These are phyloP conservation scores for Xylaria sp. DNA, from an alignment of 495 filamentous ascomycete species.

Conservation along the genomic window DNA sequence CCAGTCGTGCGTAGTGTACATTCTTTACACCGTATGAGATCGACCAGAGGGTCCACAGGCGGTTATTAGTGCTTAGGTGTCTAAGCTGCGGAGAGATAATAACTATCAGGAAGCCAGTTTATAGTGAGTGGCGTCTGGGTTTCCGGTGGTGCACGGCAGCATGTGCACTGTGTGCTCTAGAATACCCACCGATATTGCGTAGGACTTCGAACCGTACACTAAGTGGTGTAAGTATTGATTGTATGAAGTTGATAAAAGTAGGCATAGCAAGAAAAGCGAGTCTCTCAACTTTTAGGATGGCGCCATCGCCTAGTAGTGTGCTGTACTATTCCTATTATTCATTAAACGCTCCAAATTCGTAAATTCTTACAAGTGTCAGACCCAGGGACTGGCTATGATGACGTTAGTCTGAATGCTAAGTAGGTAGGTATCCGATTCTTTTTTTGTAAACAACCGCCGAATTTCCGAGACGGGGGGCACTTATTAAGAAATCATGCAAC, in stretches of 20 bases:
- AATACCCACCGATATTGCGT: too few species aligned
- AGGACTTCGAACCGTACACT: background rate
- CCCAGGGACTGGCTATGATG: constrained; percentile 11
- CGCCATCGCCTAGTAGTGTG: background rate
- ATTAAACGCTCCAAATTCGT: background rate
- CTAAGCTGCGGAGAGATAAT: background rate
- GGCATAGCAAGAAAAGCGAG: background rate
- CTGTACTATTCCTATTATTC: background rate
- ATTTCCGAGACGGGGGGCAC: constrained; percentile 1
- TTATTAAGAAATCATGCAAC: constrained; percentile 12
- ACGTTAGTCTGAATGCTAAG: too few species aligned
- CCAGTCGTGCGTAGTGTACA: background rate
- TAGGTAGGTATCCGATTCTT: background rate
- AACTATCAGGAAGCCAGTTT: background rate
- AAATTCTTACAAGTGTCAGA: constrained; percentile 1
- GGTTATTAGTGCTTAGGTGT: constrained; percentile 7
- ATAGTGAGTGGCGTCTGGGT: constrained; percentile 5
- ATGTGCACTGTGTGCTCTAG: background rate
- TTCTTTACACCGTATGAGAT: constrained; percentile 20
- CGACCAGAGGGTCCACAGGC: constrained; percentile 16
- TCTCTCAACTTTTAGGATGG: background rate
- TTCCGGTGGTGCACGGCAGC: background rate
- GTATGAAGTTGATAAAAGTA: too few species aligned
- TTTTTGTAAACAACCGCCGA: background rate
- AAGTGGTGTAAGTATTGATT: background rate